These are phyloP conservation scores for Heliamphora ciliata DNA, from an alignment of 179 eudicot genomes.

Conservation along the genomic window DNA sequence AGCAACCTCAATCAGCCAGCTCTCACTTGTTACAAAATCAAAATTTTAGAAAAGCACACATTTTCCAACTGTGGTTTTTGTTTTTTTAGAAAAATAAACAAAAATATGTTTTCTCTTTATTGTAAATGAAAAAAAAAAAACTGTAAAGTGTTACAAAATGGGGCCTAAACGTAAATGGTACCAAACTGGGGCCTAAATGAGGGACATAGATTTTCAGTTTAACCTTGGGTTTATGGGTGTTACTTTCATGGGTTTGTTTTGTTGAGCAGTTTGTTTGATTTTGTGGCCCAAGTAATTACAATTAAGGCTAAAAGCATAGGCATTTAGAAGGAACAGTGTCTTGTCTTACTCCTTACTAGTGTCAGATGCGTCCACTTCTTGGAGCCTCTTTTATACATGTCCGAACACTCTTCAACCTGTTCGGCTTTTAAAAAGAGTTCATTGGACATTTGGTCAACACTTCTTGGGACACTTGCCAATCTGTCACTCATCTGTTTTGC, in stretches of 20 bases:
- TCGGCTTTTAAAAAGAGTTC: background rate
- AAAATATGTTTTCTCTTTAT: too few relatives aligned
- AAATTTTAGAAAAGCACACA: too few relatives aligned
- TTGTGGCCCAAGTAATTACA: background rate
- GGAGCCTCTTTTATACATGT: background rate
- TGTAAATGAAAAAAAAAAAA: too few relatives aligned
- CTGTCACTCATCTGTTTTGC: too few relatives aligned
- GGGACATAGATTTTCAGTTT: background rate
- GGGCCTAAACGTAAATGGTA: too few relatives aligned
- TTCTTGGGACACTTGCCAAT: too few relatives aligned
- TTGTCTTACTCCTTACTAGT: background rate
- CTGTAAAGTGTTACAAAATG: too few relatives aligned
- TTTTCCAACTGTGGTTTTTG: too few relatives aligned
- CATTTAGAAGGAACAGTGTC: background rate
- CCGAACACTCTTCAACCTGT: background rate
- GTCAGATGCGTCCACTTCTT: background rate
- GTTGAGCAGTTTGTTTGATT: conserved; percentile 4
- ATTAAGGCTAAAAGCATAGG: background rate
- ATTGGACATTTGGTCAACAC: background rate
- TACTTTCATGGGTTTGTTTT: background rate
- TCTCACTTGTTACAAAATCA: background rate
- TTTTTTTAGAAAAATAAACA: too few relatives aligned
- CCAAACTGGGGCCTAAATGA: too few relatives aligned
- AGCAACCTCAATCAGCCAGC: too few relatives aligned
- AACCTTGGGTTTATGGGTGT: background rate